Conservation (phyloP, 768 basidiomycete species). For the Kwoniella dejecticola region DNA sequence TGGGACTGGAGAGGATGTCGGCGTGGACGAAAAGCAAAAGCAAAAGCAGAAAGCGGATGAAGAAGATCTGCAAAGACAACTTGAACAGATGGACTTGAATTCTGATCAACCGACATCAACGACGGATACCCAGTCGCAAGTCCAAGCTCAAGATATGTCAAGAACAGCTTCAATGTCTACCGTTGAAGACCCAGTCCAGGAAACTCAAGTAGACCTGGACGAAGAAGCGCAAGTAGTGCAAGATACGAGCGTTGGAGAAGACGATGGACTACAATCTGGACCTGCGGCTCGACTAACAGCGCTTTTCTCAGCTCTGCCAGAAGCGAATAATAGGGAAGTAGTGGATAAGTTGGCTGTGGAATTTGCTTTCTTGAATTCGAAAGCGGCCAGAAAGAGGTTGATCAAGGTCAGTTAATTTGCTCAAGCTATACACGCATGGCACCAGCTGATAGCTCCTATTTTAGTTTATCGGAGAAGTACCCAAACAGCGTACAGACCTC, state of each 20-base stretch:
- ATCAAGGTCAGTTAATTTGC: constrained; percentile 79
- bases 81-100: constrained; percentile 67
- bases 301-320: constrained; percentile 83
- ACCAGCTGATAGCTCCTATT: neutral
- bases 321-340: constrained; percentile 84
- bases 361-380: constrained; percentile 94
- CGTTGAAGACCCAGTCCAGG: constrained; percentile 7
- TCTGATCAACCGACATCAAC: constrained; percentile 8
- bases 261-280: constrained; percentile 73
- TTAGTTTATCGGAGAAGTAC: constrained; percentile 68
- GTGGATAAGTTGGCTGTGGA: constrained; percentile 95
- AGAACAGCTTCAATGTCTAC: constrained; percentile 23
- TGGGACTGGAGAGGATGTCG: constrained; percentile 20
- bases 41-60: constrained; percentile 58
- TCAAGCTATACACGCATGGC: no score
- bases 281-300: constrained; percentile 91
- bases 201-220: neutral
- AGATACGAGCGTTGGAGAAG: constrained; percentile 27
- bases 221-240: constrained; percentile 11
- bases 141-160: constrained; percentile 25
- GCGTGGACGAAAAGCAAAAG: constrained; percentile 57
- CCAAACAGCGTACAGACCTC: constrained; percentile 84
- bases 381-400: constrained; percentile 88
- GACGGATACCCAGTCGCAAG: neutral
- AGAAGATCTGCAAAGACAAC: constrained; percentile 70